Base-by-base conservation (phyloP, 352 stramenopile genomes). In the Aphanomyces stellatus region DNA sequence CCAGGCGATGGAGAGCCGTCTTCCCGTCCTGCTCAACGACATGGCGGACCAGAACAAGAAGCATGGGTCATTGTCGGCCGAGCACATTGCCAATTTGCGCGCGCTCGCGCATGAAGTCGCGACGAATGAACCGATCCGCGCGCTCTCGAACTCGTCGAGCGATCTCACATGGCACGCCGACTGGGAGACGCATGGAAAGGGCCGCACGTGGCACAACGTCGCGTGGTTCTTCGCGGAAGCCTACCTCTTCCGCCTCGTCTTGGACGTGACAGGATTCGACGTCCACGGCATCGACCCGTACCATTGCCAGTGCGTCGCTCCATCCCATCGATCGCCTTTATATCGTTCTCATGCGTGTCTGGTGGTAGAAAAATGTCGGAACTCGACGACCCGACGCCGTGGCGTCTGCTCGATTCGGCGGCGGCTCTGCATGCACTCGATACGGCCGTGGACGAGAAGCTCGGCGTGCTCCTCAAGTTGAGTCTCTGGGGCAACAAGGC, bases 401-500 rank as follows among this genome's bases (percentile, higher is more conserved):
- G 82, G 82, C 35, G 40, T 15, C 55, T 91, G 30, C 63, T 91
- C 31, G 73, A 89, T 56, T 85, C 72, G 30, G 82, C 82, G 11
- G 71, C 57, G 74, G 31, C 59, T 59, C 41, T 70, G 66, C 19
- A 74, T 27, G 25, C 62, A 30, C 28, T 40, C 71, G n/a, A 76
- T 69, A 10, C 73, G 71, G 25, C 35, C 27, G n/a, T 22, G 0
- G 74, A 77, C 25, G 74, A 75, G 6, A 69, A 77, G 59, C 70
- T 91, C 11, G 71, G 77, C 61, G 72, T 75, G 1, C 74, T 88
- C 11, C 76, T 91, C 62, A 91, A 88, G 71, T 69, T 88, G 46
- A 87, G 80, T 71, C 56, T 91, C 22, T 91, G 82, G 78, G 82
- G 82, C 28, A 91, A 91, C 70, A 88, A 88, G 63, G 81, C 82